Conservation (phyloP, 176 grass and related monocot genomes). For the Panicum miliaceum region DNA sequence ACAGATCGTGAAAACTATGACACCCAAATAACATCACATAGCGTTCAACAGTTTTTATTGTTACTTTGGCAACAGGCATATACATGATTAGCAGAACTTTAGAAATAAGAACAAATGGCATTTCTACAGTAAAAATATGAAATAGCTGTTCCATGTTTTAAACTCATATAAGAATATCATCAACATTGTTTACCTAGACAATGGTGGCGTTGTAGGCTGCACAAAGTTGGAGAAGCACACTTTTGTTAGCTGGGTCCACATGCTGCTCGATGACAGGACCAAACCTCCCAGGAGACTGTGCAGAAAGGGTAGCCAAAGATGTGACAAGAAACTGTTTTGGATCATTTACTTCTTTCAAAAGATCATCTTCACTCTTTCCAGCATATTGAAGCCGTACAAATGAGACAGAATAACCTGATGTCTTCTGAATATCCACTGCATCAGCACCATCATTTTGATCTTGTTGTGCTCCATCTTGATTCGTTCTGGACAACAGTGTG, state of each 20-base stretch:
- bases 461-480: conserved; percentile 64
- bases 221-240: conserved; percentile 79
- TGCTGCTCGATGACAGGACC: conserved; percentile 72
- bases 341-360: conserved; percentile 89
- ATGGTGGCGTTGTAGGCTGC: conserved; percentile 73
- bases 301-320: conserved; percentile 73
- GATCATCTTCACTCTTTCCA: conserved; percentile 88
- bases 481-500: conserved; percentile 63
- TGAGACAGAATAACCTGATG: conserved; percentile 78
- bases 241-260: conserved; percentile 79
- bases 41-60: not conserved
- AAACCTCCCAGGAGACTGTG: conserved; percentile 77
- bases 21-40: not conserved
- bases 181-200: conserved; percentile 75
- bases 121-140: not conserved
- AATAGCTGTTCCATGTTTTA: conserved; percentile 14
- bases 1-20: not conserved
- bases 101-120: not conserved
- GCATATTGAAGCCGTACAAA: conserved; percentile 92
- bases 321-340: conserved; percentile 82
- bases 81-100: not conserved
- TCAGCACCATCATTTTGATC: conserved; percentile 68
- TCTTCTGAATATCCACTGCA: conserved; percentile 62
- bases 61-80: not conserved
- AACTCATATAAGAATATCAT: conserved; percentile 12